Evolutionary conservation across 2,329 filamentous ascomycete genomes (phyloP), one percentile per base, ranked within the genome.

Genomic region (Beauveria scarabaeidicola): DNA sequence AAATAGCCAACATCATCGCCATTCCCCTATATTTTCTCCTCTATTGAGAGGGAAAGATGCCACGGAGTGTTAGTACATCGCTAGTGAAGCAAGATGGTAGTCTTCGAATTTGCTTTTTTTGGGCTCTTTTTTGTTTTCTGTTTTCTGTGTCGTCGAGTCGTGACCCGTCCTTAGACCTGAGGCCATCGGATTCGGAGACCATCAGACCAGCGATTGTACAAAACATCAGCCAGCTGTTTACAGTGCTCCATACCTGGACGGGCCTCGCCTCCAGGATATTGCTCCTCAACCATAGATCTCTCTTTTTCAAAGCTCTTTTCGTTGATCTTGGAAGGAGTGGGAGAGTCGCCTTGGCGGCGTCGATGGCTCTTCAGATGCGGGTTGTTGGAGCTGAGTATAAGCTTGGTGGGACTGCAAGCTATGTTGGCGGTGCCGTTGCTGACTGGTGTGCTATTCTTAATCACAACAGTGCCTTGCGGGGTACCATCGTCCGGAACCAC

Each of bases 181-280:
- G 80, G 80, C 88, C 88, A 92, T 59, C 88, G 79, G 58, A 83
- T 81, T 64, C 86, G 85, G 66, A 97, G 76, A 1, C 91, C 91
- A 61, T 95, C 90, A 3, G 87, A 85, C 94, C 94, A 99, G 47
- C 93, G 84, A 17, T 87, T 85, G 74, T 97, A 97, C 21, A 99
- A 81, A 21, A 96, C 90, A 71, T 97, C 91, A 1, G 90, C 90
- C 41, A 97, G 79, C 70, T 96, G 85, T 69, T 91, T 90, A 64
- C 88, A 89, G 73, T 97, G 93, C 73, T 97, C 92, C 90, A 97
- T 93, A 2, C 91, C 93, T 1, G 85, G 81, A 51, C 75, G 74
- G 2, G 80, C 69, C 56, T 80, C 75, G 43, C 79, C 78, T 1
- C 81, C 81, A 1, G 82, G 82, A 58, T 81, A 83, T 65, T 78